Percentiles rank a stretch among this genome's conserved stretches.
These are phyloP conservation scores for Rhodotorula sp. DNA, from an alignment of 1,284 basidiomycete species.

Conservation along the genomic window DNA sequence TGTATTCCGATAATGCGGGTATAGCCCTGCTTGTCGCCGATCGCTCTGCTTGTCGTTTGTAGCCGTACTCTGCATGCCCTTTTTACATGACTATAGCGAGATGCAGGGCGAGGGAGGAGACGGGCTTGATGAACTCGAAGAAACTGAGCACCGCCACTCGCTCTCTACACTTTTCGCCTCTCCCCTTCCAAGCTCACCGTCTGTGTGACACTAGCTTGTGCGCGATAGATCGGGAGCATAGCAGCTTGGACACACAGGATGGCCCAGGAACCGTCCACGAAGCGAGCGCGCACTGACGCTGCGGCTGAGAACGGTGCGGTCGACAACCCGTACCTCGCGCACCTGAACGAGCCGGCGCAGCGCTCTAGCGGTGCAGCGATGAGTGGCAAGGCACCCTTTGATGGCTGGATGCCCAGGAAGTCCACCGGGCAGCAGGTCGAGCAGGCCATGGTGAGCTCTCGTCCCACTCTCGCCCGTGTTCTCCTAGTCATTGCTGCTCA, in stretches of 20 bases:
- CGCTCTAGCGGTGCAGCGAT: slow-evolving; percentile 36
- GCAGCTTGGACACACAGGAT: not conserved
- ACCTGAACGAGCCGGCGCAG: slow-evolving; percentile 50
- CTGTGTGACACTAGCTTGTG: too few species aligned
- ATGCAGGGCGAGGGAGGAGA: not conserved
- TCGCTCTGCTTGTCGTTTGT: not conserved
- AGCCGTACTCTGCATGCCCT: not conserved
- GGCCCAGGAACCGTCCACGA: slow-evolving; percentile 14
- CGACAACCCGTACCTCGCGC: slow-evolving; percentile 63
- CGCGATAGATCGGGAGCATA: too few species aligned
- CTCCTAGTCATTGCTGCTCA: not conserved
- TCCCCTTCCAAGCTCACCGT: too few species aligned
- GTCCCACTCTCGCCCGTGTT: too few species aligned
- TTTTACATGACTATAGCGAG: not conserved
- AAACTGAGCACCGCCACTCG: not conserved
- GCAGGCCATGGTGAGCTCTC: slow-evolving; percentile 63
- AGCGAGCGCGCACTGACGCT: slow-evolving; percentile 30
- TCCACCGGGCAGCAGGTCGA: slow-evolving; percentile 72
- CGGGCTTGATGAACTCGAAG: not conserved
- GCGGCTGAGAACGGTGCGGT: not conserved
- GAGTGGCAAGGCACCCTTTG: slow-evolving; percentile 56
- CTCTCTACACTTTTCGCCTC: not conserved
- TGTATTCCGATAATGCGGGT: too few species aligned
- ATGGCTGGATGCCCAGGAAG: slow-evolving; percentile 73
- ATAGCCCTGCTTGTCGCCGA: not conserved